phyloP scores from a whole-genome alignment of 2,329 filamentous ascomycete genomes.

The Aspergillus novoparasiticus region DNA sequence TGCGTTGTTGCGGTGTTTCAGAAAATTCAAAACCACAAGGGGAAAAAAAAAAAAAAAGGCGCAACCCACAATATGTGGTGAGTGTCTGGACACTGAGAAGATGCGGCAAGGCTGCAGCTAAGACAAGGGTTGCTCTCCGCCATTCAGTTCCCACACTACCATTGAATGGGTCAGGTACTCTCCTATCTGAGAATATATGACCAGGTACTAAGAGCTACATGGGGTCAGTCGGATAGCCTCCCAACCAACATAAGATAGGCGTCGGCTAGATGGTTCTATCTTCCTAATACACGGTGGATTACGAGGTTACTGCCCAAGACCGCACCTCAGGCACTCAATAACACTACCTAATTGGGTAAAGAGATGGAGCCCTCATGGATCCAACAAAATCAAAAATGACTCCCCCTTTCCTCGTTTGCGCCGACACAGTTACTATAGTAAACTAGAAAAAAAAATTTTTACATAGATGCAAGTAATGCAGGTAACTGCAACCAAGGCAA shows the following conservation, averaged over 20 bases:
- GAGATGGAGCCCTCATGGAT: neutral
- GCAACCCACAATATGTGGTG: neutral
- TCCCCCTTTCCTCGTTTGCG: constrained; percentile 10
- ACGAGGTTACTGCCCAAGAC: neutral
- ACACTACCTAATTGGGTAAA: neutral
- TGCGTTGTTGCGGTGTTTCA: constrained; percentile 4
- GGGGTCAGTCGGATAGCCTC: too few relatives aligned
- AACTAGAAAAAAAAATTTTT: neutral
- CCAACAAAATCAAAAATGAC: neutral
- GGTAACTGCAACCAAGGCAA: neutral
- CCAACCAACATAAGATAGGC: neutral
- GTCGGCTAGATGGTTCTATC: constrained; percentile 4
- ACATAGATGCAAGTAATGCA: constrained; percentile 3
- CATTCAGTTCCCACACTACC: constrained; percentile 8
- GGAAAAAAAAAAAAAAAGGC: neutral
- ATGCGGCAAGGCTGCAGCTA: constrained; percentile 19
- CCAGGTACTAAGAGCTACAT: neutral
- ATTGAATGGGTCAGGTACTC: neutral
- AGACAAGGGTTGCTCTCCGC: constrained; percentile 19
- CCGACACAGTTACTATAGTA: neutral
- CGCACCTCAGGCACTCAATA: constrained; percentile 2
- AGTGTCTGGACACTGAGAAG: constrained; percentile 3
- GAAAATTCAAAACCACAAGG: constrained; percentile 11
- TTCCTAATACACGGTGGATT: neutral
- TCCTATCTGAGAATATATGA: neutral